Evolutionary conservation across 1,284 basidiomycete species (phyloP).

Genomic region (Sutorius eximius): DNA sequence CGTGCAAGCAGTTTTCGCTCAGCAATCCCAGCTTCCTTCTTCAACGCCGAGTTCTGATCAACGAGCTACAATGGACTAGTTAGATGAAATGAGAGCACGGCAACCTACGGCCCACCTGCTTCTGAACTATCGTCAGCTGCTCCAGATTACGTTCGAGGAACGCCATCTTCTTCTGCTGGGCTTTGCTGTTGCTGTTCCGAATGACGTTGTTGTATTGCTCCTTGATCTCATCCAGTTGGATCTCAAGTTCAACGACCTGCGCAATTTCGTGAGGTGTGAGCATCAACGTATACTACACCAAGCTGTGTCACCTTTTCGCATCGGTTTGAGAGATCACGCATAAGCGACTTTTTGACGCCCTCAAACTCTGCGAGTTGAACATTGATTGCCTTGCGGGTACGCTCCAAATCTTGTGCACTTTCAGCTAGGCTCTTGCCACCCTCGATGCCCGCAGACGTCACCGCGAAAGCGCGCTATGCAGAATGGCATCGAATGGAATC

Average conservation of each 20-base stretch:
- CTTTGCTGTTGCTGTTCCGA: conserved; percentile 95
- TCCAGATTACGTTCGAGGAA: conserved; percentile 98
- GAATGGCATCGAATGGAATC: conserved; percentile 9
- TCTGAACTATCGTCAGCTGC: conserved; percentile 94
- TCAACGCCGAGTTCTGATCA: conserved; percentile 96
- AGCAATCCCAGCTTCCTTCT: conserved; percentile 97
- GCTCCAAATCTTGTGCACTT: conserved; percentile 95
- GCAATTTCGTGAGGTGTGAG: conserved; percentile 11
- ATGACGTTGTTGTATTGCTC: conserved; percentile 99
- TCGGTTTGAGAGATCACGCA: conserved; percentile 98
- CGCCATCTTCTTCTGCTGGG: conserved; percentile 99
- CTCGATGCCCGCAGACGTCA: conserved; percentile 94
- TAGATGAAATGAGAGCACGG: not conserved
- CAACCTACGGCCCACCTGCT: conserved; percentile 65
- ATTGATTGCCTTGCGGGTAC: conserved; percentile 95
- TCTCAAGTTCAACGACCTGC: conserved; percentile 98
- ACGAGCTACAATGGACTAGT: conserved; percentile 67
- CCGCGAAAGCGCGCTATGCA: conserved; percentile 87
- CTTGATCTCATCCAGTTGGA: conserved; percentile 97
- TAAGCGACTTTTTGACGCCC: conserved; percentile 96
- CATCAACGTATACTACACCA: not conserved
- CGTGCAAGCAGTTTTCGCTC: conserved; percentile 95
- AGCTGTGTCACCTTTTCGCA: conserved; percentile 86
- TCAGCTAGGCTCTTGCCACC: conserved; percentile 96
- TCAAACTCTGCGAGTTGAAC: conserved; percentile 98